Conservation (phyloP, 192 early-diverging fungal genomes). For the Backusella westeae region DNA sequence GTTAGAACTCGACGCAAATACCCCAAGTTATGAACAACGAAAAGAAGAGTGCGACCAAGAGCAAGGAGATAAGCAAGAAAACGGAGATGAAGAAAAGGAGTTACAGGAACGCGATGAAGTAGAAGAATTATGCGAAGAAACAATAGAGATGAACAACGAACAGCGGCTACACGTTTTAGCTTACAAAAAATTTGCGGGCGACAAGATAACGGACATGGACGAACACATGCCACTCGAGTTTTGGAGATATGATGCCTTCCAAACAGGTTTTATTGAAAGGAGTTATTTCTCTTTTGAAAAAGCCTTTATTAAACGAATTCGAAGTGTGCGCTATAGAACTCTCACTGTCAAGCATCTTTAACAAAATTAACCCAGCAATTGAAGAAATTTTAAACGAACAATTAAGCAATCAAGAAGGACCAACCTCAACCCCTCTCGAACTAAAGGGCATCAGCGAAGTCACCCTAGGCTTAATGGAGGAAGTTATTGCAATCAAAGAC, state of each 20-base stretch:
- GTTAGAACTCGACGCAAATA: constrained; percentile 1
- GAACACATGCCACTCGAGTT: not conserved
- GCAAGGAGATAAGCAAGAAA: not conserved
- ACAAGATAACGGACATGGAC: not conserved
- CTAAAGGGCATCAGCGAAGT: not conserved
- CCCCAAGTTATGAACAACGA: not conserved
- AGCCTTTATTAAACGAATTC: not conserved
- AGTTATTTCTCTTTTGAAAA: not conserved
- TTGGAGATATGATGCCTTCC: not conserved
- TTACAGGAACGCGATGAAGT: not conserved
- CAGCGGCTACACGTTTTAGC: not conserved
- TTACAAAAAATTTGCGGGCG: not conserved
- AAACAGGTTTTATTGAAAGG: not conserved
- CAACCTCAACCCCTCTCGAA: not conserved
- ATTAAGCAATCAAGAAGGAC: not conserved
- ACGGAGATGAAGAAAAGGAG: not conserved
- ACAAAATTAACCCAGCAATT: not conserved
- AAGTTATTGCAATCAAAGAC: not conserved
- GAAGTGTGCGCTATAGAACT: not conserved
- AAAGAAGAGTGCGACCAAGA: not conserved
- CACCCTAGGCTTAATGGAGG: not conserved
- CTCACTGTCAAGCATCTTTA: not conserved
- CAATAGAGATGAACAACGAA: not conserved
- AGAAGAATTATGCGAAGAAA: not conserved
- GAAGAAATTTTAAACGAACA: not conserved